Conservation (phyloP, 208 protist species). For the Leishmania tropica region DNA sequence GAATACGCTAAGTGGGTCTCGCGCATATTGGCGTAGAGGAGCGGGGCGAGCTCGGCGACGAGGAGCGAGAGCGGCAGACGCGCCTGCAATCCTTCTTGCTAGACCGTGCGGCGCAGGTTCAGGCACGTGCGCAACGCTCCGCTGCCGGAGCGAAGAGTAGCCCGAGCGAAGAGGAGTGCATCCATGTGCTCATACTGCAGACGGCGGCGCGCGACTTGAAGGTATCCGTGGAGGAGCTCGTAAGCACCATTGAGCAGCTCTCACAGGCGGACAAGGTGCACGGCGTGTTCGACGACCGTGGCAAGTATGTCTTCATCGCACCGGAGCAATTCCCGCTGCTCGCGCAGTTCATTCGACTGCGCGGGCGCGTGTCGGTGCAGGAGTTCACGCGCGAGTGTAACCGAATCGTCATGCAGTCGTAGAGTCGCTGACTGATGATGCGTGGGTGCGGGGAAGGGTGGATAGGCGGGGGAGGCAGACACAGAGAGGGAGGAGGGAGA, state of each 20-base stretch:
- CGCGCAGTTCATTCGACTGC: slow-evolving; percentile 58
- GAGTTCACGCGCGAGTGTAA: slow-evolving; percentile 81
- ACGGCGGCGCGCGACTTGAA: slow-evolving; percentile 49
- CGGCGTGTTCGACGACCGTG: slow-evolving; percentile 83
- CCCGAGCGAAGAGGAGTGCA: background rate
- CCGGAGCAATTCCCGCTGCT: slow-evolving; percentile 55
- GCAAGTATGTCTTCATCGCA: slow-evolving; percentile 74
- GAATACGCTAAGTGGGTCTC: slow-evolving; percentile 71
- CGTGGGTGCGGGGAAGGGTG: background rate
- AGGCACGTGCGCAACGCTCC: slow-evolving; percentile 19
- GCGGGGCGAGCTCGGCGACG: slow-evolving; percentile 69
- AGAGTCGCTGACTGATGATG: background rate
- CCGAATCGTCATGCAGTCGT: slow-evolving; percentile 48
- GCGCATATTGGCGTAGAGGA: slow-evolving; percentile 64
- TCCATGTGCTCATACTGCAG: slow-evolving; percentile 66
- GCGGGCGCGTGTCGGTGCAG: slow-evolving; percentile 66
- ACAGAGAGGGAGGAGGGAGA: background rate
- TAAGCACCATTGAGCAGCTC: slow-evolving; percentile 61
- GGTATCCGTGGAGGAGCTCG: slow-evolving; percentile 63
- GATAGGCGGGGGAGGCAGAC: background rate
- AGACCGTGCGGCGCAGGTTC: slow-evolving; percentile 32
- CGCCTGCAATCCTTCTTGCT: slow-evolving; percentile 38
- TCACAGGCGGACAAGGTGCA: slow-evolving; percentile 42
- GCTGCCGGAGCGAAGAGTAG: background rate
- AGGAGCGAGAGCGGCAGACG: slow-evolving; percentile 37